Base-by-base conservation (phyloP, 2,329 filamentous ascomycete genomes). In the Fusarium pseudoanthophilum region DNA sequence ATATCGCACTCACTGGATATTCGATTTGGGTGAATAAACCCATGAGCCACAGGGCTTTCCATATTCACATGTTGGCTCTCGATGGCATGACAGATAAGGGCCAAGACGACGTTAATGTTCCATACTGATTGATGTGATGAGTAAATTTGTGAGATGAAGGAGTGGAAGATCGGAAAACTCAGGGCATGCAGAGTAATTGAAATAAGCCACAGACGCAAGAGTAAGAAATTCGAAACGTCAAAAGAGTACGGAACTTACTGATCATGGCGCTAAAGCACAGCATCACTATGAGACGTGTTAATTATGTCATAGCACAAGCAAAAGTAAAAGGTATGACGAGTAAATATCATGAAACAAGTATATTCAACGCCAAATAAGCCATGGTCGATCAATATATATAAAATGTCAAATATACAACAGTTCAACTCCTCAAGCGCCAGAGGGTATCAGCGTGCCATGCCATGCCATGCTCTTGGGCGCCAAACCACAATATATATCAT, bases 401-500 rank as follows among this genome's bases (percentile, higher is more conserved):
- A 40, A 53, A 42, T 45, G 24, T 43, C 24, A 26, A 39, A 15
- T 45, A 43, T 56, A 66, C 48, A 42, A 21, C 46, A 49, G 14
- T 51, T 40, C 37, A 67, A 52, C 71, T 73, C 71, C 71, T 67
- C 57, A 45, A 26, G 53, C 71, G 53, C 71, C 70, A 63, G 70
- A 46, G 71, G 71, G 70, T 73, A 73, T 73, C 49, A 73, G 71
- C 58, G 28, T 51, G 45, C 43, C 40, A 57, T 67, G 43, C 56
- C 55, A 71, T 55, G 36, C 36, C 11, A 46, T 69, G 43, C 30
- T 65, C 37, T 36, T 40, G 26, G 26, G 60, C 39, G 42, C 36
- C 43, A 56, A 57, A 21, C 42, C 42, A 40, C n/a, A 15, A 32
- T 32, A 43, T 30, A 51, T 43, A 39, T 57, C 15, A 43, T 45